These are phyloP conservation scores for Fusarium falciforme DNA, from an alignment of 2,329 filamentous ascomycete species.

Conservation along the genomic window DNA sequence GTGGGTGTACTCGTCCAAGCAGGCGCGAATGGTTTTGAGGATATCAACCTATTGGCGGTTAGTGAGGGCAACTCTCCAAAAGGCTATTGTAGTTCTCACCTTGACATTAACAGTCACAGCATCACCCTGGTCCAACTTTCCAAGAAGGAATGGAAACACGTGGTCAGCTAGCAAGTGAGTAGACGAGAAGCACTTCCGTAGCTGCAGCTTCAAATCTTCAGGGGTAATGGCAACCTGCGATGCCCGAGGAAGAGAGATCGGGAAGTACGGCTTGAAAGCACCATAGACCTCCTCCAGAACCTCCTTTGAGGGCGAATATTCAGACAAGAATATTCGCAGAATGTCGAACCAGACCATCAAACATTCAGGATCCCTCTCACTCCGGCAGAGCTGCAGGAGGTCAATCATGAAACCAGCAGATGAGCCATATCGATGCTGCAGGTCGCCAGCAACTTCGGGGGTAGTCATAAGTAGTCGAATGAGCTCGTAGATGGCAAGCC, in stretches of 20 bases:
- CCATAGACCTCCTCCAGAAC: constrained; percentile 64
- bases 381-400: constrained; percentile 63
- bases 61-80: neutral
- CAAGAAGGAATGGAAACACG: constrained; percentile 65
- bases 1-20: constrained; percentile 61
- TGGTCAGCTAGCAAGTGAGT: constrained; percentile 58
- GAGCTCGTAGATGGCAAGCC: constrained; percentile 64
- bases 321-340: constrained; percentile 56
- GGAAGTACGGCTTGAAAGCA: constrained; percentile 70
- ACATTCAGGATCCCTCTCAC: constrained; percentile 68
- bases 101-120: constrained; percentile 69
- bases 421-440: constrained; percentile 58
- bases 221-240: constrained; percentile 65
- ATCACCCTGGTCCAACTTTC: constrained; percentile 69
- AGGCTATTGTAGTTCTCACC: constrained; percentile 43
- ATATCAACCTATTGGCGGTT: constrained; percentile 60
- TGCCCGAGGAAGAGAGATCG: constrained; percentile 65
- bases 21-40: constrained; percentile 65
- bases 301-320: constrained; percentile 58
- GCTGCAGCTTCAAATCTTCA: constrained; percentile 64
- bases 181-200: constrained; percentile 66
- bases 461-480: constrained; percentile 58
- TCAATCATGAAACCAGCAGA: constrained; percentile 60
- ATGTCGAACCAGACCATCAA: constrained; percentile 68
- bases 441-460: constrained; percentile 55